Percentiles rank a stretch among this genome's conserved stretches.
Evolutionary conservation across 2,329 filamentous ascomycete species (phyloP).

Genomic region (Thelonectria blattea): DNA sequence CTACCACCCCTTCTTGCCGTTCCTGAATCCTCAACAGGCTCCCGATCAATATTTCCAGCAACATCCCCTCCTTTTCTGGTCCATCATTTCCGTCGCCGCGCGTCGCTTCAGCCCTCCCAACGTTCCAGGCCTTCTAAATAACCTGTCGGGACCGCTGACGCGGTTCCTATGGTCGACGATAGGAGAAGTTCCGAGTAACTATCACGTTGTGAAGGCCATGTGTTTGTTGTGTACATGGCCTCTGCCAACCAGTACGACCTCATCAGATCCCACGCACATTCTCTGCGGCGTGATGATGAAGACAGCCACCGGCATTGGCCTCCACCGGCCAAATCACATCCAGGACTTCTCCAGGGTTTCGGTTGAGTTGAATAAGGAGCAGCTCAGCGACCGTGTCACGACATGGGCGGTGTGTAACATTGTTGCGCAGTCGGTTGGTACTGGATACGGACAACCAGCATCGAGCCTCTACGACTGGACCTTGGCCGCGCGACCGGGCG

Average conservation of each 20-base stretch:
- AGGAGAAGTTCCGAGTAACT: slow-evolving; percentile 76
- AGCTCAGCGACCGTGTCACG: slow-evolving; percentile 77
- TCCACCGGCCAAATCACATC: slow-evolving; percentile 81
- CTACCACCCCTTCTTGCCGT: slow-evolving; percentile 80
- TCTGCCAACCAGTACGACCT: slow-evolving; percentile 79
- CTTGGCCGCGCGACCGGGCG: slow-evolving; percentile 64
- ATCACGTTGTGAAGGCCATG: slow-evolving; percentile 81
- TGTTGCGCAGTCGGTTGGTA: slow-evolving; percentile 81
- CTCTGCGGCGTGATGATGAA: slow-evolving; percentile 87
- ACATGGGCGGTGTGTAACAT: slow-evolving; percentile 90
- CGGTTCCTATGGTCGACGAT: slow-evolving; percentile 79
- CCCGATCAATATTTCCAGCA: slow-evolving; percentile 80
- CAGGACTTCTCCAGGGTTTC: slow-evolving; percentile 82
- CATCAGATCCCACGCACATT: slow-evolving; percentile 81
- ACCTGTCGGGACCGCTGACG: slow-evolving; percentile 71
- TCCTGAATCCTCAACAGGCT: slow-evolving; percentile 69
- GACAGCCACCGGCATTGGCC: slow-evolving; percentile 80
- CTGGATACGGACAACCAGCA: slow-evolving; percentile 81
- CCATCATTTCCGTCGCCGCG: slow-evolving; percentile 76
- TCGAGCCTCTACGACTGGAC: slow-evolving; percentile 81
- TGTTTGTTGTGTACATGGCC: slow-evolving; percentile 84
- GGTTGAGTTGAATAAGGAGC: slow-evolving; percentile 77
- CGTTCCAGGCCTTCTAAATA: slow-evolving; percentile 69
- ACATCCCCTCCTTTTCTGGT: slow-evolving; percentile 85
- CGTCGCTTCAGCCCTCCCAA: slow-evolving; percentile 65